A percentile compares a stretch with the other conserved stretches of the same genome.
Evolutionary conservation across 1,284 basidiomycete genomes (phyloP).

Genomic region (Ceratobasidium sp.): DNA sequence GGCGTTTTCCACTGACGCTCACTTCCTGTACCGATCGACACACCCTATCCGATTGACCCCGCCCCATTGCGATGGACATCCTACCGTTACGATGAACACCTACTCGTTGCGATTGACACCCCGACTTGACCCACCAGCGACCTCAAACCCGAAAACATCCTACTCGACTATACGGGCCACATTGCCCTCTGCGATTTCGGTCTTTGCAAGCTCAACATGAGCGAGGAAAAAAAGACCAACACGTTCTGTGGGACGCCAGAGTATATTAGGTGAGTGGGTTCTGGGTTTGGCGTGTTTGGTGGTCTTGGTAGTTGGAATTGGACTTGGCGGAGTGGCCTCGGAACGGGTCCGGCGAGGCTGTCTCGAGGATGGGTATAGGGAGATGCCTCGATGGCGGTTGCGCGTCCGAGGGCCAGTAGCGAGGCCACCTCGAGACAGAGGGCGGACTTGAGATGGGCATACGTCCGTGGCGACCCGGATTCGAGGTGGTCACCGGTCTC

Average conservation of each 20-base stretch:
- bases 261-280: slow-evolving; percentile 54
- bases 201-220: slow-evolving; percentile 99
- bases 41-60: background rate
- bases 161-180: slow-evolving; percentile 96
- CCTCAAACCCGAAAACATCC: slow-evolving; percentile 96
- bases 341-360: background rate
- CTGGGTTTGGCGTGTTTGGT: slow-evolving; percentile 7
- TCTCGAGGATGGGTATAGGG: too few relatives aligned
- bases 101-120: background rate
- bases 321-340: background rate
- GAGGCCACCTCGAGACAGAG: too few relatives aligned
- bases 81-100: background rate
- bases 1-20: background rate
- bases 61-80: background rate
- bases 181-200: slow-evolving; percentile 99
- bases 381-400: too few relatives aligned
- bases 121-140: slow-evolving; percentile 65
- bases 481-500: background rate
- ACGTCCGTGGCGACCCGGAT: too few relatives aligned
- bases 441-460: too few relatives aligned
- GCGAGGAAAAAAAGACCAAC: slow-evolving; percentile 96
- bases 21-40: background rate
- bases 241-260: slow-evolving; percentile 49
- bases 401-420: too few relatives aligned
- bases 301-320: background rate